A percentile compares a stretch with the other conserved stretches of the same genome.
phyloP scores from a whole-genome alignment of 106 monocot genomes.

The Dioscorea alata region DNA sequence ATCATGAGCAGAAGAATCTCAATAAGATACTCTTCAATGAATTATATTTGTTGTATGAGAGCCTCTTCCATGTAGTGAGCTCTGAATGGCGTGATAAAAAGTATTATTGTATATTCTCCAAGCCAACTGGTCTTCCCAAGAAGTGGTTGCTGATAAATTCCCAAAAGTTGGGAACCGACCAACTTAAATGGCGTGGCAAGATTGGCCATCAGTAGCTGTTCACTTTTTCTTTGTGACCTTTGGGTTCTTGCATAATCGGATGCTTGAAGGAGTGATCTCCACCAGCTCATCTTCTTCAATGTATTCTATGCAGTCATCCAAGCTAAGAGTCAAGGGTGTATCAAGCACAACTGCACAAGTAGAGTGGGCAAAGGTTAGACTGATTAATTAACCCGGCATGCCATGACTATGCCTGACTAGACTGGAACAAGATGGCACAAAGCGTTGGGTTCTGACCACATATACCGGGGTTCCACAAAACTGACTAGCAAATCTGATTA shows the following conservation, averaged over 20 bases:
- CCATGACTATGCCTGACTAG: too few relatives aligned
- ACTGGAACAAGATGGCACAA: too few relatives aligned
- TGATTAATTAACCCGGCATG: background rate
- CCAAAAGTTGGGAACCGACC: background rate
- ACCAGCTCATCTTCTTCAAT: constrained; percentile 99
- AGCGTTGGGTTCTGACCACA: too few relatives aligned
- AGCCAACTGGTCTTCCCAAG: too few relatives aligned
- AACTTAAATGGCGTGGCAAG: background rate
- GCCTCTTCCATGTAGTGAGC: background rate
- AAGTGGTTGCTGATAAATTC: background rate
- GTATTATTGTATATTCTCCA: too few relatives aligned
- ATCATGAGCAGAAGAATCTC: too few relatives aligned
- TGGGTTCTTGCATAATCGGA: constrained; percentile 92
- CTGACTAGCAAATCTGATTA: too few relatives aligned
- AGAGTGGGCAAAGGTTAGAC: background rate
- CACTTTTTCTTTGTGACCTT: constrained; percentile 58
- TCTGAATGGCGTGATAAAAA: background rate
- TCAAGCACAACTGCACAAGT: constrained; percentile 88
- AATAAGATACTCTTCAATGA: background rate
- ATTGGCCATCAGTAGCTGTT: background rate
- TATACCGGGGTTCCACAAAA: too few relatives aligned
- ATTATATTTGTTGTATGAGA: background rate
- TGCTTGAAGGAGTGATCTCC: constrained; percentile 76
- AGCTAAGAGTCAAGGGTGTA: constrained; percentile 64
- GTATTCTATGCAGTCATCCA: constrained; percentile 98